Evolutionary conservation across 2,329 filamentous ascomycete species (phyloP), one percentile per base, ranked within the genome.

Genomic region (Alternaria consortialis): DNA sequence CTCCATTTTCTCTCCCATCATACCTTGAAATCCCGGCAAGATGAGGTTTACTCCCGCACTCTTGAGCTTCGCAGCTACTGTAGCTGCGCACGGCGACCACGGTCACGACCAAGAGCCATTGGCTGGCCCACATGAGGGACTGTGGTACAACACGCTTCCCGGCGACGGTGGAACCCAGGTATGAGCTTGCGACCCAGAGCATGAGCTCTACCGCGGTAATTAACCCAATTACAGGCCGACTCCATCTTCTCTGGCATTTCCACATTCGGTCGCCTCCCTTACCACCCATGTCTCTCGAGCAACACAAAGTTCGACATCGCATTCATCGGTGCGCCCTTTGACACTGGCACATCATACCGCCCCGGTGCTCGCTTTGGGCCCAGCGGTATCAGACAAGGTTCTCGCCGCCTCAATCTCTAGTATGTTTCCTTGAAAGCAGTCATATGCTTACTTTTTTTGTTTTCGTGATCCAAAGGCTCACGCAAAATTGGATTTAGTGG

Each of bases 231-330:
- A 40, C 62, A 94, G 90, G 92, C 92, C 61, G 92, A 96, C 77
- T 93, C 91, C 0, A 91, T 95, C 59, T 96, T 95, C 80, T 94
- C 91, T 1, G 92, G 92, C 29, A 95, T 96, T 73, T 91, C 90
- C 1, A 96, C 92, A 7, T 95, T 95, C 74, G 92, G 91, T 11
- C 88, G 91, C 52, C 81, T 95, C 42, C 88, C 89, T 6, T 95
- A 96, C 79, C 87, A 85, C 59, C 91, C 91, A 3, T 96, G 92
- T 75, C 83, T 96, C 4, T 83, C 86, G n/a, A 89, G 86, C 63
- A 85, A 88, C 27, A 88, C 90, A 66, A 87, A 89, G 71, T 96
- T 91, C 70, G 92, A 96, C 67, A 94, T 96, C 78, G 92, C 92
- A 1, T 95, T 96, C 77, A 87, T 95, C 52, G 92, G 91, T 90